These are phyloP conservation scores for Ormosia emarginata DNA, from an alignment of 306 rosid genomes.

Conservation along the genomic window DNA sequence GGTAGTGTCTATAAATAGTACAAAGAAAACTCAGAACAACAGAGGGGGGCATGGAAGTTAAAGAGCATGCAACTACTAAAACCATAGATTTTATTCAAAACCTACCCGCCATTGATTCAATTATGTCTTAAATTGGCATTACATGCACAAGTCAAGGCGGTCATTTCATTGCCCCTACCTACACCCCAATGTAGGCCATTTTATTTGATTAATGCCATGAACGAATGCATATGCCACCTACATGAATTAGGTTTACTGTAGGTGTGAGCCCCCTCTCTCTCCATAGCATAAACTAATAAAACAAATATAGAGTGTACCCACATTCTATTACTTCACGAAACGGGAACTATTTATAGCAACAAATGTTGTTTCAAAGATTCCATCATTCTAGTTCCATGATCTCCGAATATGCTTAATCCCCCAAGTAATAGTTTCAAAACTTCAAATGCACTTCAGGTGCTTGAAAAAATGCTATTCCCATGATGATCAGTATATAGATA, in stretches of 20 bases:
- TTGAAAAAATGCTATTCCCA: conserved; percentile 3
- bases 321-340: conserved; percentile 24
- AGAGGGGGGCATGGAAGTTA: conserved; percentile 5
- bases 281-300: conserved; percentile 5
- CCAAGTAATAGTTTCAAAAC: not conserved
- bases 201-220: conserved; percentile 18
- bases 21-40: not conserved
- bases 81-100: conserved; percentile 26
- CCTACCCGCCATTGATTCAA: conserved; percentile 15
- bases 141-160: conserved; percentile 47
- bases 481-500: not conserved
- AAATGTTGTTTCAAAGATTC: not conserved
- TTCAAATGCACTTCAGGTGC: conserved; percentile 18
- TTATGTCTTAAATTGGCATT: conserved; percentile 31
- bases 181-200: conserved; percentile 22
- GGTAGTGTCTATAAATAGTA: not conserved
- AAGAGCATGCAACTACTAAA: conserved; percentile 21
- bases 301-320: not conserved
- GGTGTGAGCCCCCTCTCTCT: conserved; percentile 21
- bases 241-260: conserved; percentile 30
- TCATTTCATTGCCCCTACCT: conserved; percentile 37
- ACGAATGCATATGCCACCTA: conserved; percentile 19
- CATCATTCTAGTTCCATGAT: conserved; percentile 27
- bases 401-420: not conserved
- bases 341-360: conserved; percentile 9